Evolutionary conservation across 164 flowering plant genomes (phyloP).

Genomic region (Chimonanthus salicifolius): DNA sequence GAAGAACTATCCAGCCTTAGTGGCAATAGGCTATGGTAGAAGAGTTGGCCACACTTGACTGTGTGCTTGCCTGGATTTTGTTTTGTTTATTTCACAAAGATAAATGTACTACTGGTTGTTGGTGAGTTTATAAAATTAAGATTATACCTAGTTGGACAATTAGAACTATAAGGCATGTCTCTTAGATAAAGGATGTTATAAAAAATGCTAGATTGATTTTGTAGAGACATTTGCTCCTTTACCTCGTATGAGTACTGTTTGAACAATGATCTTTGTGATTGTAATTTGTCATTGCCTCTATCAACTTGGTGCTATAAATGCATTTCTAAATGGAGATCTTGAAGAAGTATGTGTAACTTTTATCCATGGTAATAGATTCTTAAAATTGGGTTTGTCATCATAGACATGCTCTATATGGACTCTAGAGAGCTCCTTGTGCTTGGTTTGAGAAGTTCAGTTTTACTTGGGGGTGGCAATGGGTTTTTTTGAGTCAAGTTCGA

Average conservation of each 20-base stretch:
- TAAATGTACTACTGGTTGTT: not conserved
- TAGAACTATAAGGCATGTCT: not conserved
- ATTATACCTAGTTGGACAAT: not conserved
- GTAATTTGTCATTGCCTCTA: not conserved
- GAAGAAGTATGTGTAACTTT: not conserved
- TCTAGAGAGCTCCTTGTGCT: no score
- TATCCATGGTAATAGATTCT: no score
- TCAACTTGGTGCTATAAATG: not conserved
- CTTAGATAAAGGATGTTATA: not conserved
- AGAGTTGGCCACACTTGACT: not conserved
- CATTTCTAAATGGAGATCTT: not conserved
- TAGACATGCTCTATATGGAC: no score
- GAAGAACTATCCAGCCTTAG: not conserved
- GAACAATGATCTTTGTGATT: no score
- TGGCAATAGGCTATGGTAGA: not conserved
- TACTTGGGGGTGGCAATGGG: no score
- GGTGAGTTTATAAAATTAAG: not conserved
- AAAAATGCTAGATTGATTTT: no score
- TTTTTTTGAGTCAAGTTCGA: no score
- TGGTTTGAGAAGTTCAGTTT: no score
- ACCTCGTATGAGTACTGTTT: not conserved
- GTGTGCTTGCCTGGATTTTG: not conserved
- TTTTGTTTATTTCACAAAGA: not conserved
- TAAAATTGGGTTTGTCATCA: no score
- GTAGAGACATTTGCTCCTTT: not conserved